Percentiles rank a stretch among this genome's conserved stretches.
Conservation (phyloP, 2,329 filamentous ascomycete genomes). For the Nemania sp. region DNA sequence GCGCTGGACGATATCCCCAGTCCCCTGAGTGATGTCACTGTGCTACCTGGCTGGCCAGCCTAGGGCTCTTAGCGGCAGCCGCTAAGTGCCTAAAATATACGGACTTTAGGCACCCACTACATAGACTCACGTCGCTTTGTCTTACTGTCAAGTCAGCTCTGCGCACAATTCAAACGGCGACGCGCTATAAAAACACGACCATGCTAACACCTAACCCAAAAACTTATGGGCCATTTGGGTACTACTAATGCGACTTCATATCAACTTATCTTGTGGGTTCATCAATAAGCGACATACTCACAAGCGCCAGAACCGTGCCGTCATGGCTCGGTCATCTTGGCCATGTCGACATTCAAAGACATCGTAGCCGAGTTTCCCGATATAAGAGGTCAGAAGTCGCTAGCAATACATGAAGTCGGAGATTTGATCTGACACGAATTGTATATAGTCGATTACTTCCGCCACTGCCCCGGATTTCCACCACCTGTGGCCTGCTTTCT, state of each 20-base stretch:
- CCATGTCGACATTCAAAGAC: constrained; percentile 79
- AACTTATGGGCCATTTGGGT: neutral
- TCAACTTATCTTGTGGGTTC: neutral
- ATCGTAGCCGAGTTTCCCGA: constrained; percentile 75
- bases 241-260: neutral
- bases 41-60: too few relatives aligned
- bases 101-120: too few relatives aligned
- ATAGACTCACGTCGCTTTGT: too few relatives aligned
- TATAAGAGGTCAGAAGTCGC: constrained; percentile 61
- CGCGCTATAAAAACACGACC: too few relatives aligned
- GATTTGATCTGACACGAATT: neutral
- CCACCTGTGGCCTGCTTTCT: constrained; percentile 83
- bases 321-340: constrained; percentile 48
- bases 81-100: too few relatives aligned
- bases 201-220: too few relatives aligned
- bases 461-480: constrained; percentile 51
- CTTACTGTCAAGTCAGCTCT: too few relatives aligned
- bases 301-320: neutral
- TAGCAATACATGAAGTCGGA: neutral
- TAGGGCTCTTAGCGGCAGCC: too few relatives aligned
- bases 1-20: too few relatives aligned
- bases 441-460: constrained; percentile 77
- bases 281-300: neutral
- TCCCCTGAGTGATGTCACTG: too few relatives aligned
- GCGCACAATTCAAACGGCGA: too few relatives aligned